A percentile compares a stretch with the other conserved stretches of the same genome.
phyloP scores from a whole-genome alignment of 1,139 yeast species.

The Saccharomycopsis crataegensis region DNA sequence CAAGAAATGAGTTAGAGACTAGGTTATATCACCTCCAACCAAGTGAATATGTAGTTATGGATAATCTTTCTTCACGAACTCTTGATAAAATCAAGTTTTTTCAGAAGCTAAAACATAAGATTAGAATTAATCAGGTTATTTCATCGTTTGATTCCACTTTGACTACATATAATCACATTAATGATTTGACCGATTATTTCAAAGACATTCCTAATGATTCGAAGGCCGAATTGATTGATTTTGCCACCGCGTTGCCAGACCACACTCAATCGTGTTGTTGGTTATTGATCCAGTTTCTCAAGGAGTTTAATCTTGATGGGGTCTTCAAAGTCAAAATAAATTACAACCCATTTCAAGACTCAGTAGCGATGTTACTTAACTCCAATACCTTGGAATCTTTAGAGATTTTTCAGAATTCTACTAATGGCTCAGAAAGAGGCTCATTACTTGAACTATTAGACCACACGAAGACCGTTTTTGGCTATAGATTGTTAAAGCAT shows the following conservation, averaged over 20 bases:
- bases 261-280: conserved; percentile 3
- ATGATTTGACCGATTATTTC: conserved; percentile 24
- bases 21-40: conserved; percentile 70
- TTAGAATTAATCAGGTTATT: conserved; percentile 22
- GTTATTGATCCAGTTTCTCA: conserved; percentile 42
- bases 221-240: neutral
- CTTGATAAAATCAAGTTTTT: neutral
- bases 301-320: conserved; percentile 53
- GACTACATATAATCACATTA: neutral
- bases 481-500: conserved; percentile 52
- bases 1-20: conserved; percentile 60
- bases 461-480: conserved; percentile 73
- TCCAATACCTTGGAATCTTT: conserved; percentile 61
- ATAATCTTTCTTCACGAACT: conserved; percentile 23
- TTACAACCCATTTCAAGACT: conserved; percentile 43
- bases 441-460: conserved; percentile 73
- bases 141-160: conserved; percentile 15
- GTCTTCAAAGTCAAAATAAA: conserved; percentile 39
- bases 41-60: conserved; percentile 53
- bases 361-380: conserved; percentile 58
- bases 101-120: conserved; percentile 7
- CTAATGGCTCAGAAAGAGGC: conserved; percentile 52
- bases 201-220: conserved; percentile 5
- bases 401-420: conserved; percentile 64
- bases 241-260: neutral